Evolutionary conservation across 2,329 filamentous ascomycete genomes (phyloP).

Genomic region (Dothideomycetes sp.): DNA sequence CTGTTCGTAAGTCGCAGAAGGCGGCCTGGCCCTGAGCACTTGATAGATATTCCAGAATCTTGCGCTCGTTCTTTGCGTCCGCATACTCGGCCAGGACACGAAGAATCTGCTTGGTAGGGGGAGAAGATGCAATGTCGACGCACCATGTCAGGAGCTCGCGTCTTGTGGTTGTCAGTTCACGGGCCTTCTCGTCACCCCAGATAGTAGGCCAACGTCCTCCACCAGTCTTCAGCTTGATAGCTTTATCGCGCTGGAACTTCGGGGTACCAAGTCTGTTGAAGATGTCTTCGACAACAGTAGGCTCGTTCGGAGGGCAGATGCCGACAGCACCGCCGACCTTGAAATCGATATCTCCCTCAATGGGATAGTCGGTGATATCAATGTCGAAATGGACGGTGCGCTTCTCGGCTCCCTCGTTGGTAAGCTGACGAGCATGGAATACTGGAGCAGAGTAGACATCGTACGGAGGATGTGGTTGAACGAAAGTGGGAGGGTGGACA

Average conservation of each 20-base stretch:
- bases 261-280: slow-evolving; percentile 76
- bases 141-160: slow-evolving; percentile 94
- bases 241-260: slow-evolving; percentile 73
- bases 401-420: slow-evolving; percentile 83
- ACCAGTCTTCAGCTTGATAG: slow-evolving; percentile 67
- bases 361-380: slow-evolving; percentile 89
- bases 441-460: slow-evolving; percentile 85
- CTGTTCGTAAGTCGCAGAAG: slow-evolving; percentile 88
- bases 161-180: slow-evolving; percentile 81
- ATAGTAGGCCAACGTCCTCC: slow-evolving; percentile 92
- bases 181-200: slow-evolving; percentile 82
- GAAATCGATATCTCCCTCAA: slow-evolving; percentile 78
- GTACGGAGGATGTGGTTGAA: slow-evolving; percentile 90
- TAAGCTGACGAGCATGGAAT: slow-evolving; percentile 76
- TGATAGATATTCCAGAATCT: slow-evolving; percentile 76
- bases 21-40: slow-evolving; percentile 82
- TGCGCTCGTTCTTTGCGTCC: slow-evolving; percentile 70
- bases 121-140: slow-evolving; percentile 83
- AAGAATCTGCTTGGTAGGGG: slow-evolving; percentile 79
- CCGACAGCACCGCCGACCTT: slow-evolving; percentile 94
- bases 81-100: slow-evolving; percentile 81
- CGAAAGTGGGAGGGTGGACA: slow-evolving; percentile 71
- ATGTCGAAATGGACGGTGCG: slow-evolving; percentile 96
- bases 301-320: slow-evolving; percentile 78
- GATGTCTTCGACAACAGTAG: slow-evolving; percentile 67